Base-by-base conservation (phyloP, 2,329 filamentous ascomycete genomes). In the Ciborinia camelliae region DNA sequence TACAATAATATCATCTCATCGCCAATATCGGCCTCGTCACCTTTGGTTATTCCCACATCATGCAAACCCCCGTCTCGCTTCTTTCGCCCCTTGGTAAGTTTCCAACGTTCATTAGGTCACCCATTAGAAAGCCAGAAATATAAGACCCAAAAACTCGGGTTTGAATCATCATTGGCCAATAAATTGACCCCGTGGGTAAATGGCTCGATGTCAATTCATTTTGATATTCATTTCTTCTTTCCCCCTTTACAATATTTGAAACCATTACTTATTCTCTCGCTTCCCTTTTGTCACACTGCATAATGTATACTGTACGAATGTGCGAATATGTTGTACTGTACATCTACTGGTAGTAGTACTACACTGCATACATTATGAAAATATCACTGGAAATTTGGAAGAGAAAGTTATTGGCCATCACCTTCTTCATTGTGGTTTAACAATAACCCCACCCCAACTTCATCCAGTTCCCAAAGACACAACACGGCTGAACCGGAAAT, bases 21-120 rank as follows among this genome's bases (percentile, higher is more conserved):
- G 9, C 4, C 59, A 52, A 32, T 35, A 54, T 39, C 59, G 14
- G 7, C 53, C 39, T 57, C 41, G 52, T 52, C 52, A 57, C 43
- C 52, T 37, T 26, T 48, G 23, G 28, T 28, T 41, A 26, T 51
- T 60, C 52, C 52, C 51, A 59, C 68, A 62, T 65, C 66, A 73
- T 72, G 71, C 70, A 72, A 70, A 64, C 71, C 69, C 69, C 69
- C 63, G 68, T 59, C 47, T 41, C 39, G 37, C 45, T 64, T 41
- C 47, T 50, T 14, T 70, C 71, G 20, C 72, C 72, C 61, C 71
- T 73, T 71, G 72, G 72, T 73, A 55, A 70, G 72, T 70, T 61
- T 18, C 12, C 12, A 63, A 47, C 60, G 37, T 57, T 47, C 64
- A 54, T 65, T 55, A 53, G n/a, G n/a, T n/a, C n/a, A n/a, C n/a